phyloP scores from a whole-genome alignment of 495 filamentous ascomycete species.

The Podospora comata region DNA sequence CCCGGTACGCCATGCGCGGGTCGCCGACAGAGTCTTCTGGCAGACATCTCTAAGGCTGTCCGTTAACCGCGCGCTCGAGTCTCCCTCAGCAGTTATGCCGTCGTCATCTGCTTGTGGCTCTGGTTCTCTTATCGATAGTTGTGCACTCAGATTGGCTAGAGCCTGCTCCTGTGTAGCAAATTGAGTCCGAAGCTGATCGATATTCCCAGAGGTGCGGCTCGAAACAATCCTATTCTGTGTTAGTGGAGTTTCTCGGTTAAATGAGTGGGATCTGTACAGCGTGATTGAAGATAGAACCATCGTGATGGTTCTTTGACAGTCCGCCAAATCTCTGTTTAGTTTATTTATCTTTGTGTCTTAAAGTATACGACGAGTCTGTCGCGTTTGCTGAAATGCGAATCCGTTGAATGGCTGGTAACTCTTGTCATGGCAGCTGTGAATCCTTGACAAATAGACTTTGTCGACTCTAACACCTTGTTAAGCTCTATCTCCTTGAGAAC shows the following conservation, averaged over 20 bases:
- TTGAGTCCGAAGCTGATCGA: slow-evolving; percentile 15
- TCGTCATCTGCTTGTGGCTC: slow-evolving; percentile 3
- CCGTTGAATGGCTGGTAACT: slow-evolving; percentile 12
- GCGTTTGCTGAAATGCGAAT: slow-evolving; percentile 11
- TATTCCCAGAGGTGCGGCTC: slow-evolving; percentile 9
- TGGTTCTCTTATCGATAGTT: slow-evolving; percentile 12
- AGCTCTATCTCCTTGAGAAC: slow-evolving; percentile 13
- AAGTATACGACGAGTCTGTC: slow-evolving; percentile 11
- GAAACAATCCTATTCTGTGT: slow-evolving; percentile 12
- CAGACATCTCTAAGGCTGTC: slow-evolving; percentile 11
- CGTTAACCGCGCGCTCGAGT: slow-evolving; percentile 7
- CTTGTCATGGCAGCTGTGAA: slow-evolving; percentile 5
- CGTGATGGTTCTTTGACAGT: slow-evolving; percentile 15
- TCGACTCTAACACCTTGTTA: slow-evolving; percentile 6
- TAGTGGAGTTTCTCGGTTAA: background rate
- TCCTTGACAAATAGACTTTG: slow-evolving; percentile 7
- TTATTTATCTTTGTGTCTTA: slow-evolving; percentile 9
- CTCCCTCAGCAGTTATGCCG: slow-evolving; percentile 3
- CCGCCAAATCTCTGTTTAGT: slow-evolving; percentile 11
- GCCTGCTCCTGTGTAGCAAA: slow-evolving; percentile 13
- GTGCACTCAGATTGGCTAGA: slow-evolving; percentile 10
- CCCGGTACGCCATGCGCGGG: slow-evolving; percentile 9
- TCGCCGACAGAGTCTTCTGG: slow-evolving; percentile 13
- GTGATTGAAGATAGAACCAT: slow-evolving; percentile 14
- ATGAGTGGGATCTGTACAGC: slow-evolving; percentile 11